These are phyloP conservation scores for Diaporthe citriasiana DNA, from an alignment of 2,329 filamentous ascomycete species.

Conservation along the genomic window DNA sequence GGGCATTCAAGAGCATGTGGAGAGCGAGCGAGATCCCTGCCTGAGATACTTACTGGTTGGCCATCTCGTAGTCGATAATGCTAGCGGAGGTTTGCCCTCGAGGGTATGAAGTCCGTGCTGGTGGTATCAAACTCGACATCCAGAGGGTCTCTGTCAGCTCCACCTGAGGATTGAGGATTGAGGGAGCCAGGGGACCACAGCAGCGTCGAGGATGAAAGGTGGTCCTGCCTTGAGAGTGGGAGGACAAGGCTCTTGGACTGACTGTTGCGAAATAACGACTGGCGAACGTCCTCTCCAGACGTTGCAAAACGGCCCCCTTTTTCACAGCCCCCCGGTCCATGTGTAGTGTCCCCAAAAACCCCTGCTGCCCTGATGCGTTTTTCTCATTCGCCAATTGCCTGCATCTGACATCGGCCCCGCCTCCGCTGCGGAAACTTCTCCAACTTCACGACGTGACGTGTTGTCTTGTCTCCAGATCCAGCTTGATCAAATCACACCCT, in stretches of 20 bases:
- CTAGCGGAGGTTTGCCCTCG: not conserved
- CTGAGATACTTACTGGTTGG: not conserved
- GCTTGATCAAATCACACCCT: constrained; percentile 24
- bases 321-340: constrained; percentile 20
- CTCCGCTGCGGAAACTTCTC: constrained; percentile 8
- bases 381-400: constrained; percentile 29
- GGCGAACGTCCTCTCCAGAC: constrained; percentile 1
- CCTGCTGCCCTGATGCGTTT: not conserved
- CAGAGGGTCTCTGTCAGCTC: not conserved
- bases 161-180: not conserved
- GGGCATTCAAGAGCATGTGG: not conserved
- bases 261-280: constrained; percentile 1
- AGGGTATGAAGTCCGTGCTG: not conserved
- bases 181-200: not conserved
- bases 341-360: not conserved
- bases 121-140: not conserved
- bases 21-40: not conserved
- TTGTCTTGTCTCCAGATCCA: constrained; percentile 16
- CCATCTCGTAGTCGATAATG: not conserved
- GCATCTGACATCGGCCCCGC: constrained; percentile 19
- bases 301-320: constrained; percentile 16
- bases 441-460: constrained; percentile 6
- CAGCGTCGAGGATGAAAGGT: not conserved
- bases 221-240: not conserved
- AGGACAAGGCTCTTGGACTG: not conserved